phyloP scores from a whole-genome alignment of 352 stramenopile species.

The Phytophthora pinifolia region DNA sequence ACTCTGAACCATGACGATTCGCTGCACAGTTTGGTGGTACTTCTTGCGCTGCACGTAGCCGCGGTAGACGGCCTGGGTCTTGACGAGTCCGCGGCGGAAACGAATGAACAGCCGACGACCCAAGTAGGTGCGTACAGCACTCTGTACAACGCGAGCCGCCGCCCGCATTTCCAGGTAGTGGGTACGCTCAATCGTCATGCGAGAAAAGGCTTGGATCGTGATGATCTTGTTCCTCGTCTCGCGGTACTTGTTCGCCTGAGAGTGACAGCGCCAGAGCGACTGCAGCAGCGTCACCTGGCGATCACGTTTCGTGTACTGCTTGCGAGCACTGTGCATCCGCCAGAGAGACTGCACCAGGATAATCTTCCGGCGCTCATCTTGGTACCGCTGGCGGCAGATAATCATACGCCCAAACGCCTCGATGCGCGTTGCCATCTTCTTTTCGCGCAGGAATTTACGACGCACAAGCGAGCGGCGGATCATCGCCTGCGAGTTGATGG shows the following conservation, averaged over 20 bases:
- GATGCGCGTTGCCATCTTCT: constrained; percentile 88
- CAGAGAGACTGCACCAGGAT: constrained; percentile 79
- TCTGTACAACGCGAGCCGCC: constrained; percentile 68
- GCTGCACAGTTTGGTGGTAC: constrained; percentile 44
- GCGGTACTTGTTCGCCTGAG: constrained; percentile 56
- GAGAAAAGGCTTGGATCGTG: constrained; percentile 59
- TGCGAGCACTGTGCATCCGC: constrained; percentile 71
- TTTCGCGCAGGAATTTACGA: constrained; percentile 77
- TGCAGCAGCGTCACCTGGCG: constrained; percentile 72
- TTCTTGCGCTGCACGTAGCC: constrained; percentile 60
- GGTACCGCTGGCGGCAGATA: constrained; percentile 69
- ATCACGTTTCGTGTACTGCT: constrained; percentile 47
- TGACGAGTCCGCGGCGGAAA: constrained; percentile 61
- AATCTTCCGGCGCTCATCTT: constrained; percentile 60
- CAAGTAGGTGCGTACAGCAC: constrained; percentile 67
- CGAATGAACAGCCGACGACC: constrained; percentile 64
- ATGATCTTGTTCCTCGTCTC: constrained; percentile 63
- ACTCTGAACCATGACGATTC: constrained; percentile 79
- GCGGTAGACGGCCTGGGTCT: constrained; percentile 67
- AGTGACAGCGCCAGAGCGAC: constrained; percentile 74
- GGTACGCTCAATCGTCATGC: constrained; percentile 61
- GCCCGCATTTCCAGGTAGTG: constrained; percentile 54
- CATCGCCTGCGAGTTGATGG: constrained; percentile 89
- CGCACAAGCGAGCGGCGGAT: constrained; percentile 79
- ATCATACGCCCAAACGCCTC: constrained; percentile 84